A percentile compares a stretch with the other conserved stretches of the same genome.
Conservation (phyloP, 2,329 filamentous ascomycete species). For the Colletotrichum godetiae region DNA sequence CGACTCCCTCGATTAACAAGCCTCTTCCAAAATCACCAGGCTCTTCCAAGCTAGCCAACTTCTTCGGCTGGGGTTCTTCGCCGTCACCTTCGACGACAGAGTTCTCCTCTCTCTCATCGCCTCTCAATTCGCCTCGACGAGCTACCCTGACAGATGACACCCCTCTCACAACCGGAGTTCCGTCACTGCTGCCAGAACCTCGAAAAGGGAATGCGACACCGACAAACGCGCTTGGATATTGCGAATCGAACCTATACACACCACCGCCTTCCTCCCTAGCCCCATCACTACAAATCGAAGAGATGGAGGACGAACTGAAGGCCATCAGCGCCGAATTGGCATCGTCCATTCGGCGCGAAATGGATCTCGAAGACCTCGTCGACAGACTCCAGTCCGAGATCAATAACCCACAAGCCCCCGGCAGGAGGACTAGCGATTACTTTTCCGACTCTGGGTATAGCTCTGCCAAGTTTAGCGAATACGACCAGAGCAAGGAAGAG, state of each 20-base stretch:
- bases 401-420: constrained; percentile 65
- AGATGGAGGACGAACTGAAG: constrained; percentile 93
- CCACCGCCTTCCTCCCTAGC: constrained; percentile 53
- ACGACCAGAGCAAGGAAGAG: constrained; percentile 73
- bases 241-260: constrained; percentile 64
- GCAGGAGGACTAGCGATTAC: constrained; percentile 92
- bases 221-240: constrained; percentile 59
- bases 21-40: constrained; percentile 65
- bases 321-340: constrained; percentile 95
- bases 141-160: constrained; percentile 54
- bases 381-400: constrained; percentile 87
- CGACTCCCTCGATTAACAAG: constrained; percentile 60
- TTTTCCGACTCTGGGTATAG: constrained; percentile 96
- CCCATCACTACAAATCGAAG: constrained; percentile 73
- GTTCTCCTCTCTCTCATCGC: constrained; percentile 65
- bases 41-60: constrained; percentile 60
- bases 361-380: constrained; percentile 95
- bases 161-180: constrained; percentile 32
- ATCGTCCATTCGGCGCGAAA: constrained; percentile 90
- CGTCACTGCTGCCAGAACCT: constrained; percentile 40
- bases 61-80: constrained; percentile 65
- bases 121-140: constrained; percentile 55
- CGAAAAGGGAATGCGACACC: constrained; percentile 54
- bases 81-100: constrained; percentile 60
- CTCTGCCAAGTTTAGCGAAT: constrained; percentile 80